Evolutionary conservation across 441 rosid species (phyloP), one percentile per base, ranked within the genome.

Genomic region (Populus hybrid): DNA sequence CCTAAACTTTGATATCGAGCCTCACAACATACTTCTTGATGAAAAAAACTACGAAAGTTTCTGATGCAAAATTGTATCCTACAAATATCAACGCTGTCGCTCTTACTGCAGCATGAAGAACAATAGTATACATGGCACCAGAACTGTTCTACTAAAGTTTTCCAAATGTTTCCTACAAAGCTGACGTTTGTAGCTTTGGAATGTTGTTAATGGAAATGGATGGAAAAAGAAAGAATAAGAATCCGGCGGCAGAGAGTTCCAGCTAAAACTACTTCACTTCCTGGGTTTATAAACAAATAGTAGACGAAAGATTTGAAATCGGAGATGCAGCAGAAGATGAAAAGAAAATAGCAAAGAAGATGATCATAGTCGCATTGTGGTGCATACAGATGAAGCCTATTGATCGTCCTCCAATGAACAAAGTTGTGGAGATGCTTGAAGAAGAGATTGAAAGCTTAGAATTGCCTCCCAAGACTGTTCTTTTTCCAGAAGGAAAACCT

Each of bases 301-400:
- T 10, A 5, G 35, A 42, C 16, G 73, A 38, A 38, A 73, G 42
- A 67, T 28, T 78, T 16, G 32, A 46, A 64, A 54, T 78, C 6
- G 54, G 34, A 11, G 69, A 78, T n/a, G 77, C 68, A 11, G 35
- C 36, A 36, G 72, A 73, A 65, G 73, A 57, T 24, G 81, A 73
- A 10, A 23, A 73, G 32, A 46, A 36, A 57, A 11, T 78, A 8
- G 77, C 40, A 10, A 23, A 73, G 68, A 78, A 78, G 50, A 78
- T 78, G 72, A 70, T 78, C 10, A 73, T 65, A 21, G 81, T 78
- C 21, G 81, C 77, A 36, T 67, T 73, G 8, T 78, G 81, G 81
- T 78, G 81, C 69, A 73, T 78, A 68, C 81, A 57, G 28, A 54
- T 78, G 81, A 78, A 73, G 40, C 76, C 81, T 9, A 23, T 30